Conservation (phyloP, 2,329 filamentous ascomycete species). For the Phaeophleospora eucalypticola region DNA sequence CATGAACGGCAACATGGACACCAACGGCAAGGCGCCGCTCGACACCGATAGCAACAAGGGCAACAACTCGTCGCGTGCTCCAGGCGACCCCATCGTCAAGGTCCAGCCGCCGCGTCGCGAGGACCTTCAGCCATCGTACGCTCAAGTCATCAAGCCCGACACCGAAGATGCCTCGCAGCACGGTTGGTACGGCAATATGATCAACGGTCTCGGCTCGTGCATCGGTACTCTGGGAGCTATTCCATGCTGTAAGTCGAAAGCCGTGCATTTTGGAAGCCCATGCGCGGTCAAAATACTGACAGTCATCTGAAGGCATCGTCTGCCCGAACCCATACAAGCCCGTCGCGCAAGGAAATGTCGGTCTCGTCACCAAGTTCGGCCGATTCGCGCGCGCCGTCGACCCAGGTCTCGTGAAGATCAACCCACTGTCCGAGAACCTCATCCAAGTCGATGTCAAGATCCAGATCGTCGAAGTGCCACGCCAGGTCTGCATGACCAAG, state of each 20-base stretch:
- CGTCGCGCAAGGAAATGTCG: conserved; percentile 88
- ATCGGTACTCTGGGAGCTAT: conserved; percentile 80
- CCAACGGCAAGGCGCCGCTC: conserved; percentile 38
- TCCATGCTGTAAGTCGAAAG: conserved; percentile 76
- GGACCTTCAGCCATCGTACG: conserved; percentile 73
- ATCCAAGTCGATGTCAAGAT: conserved; percentile 98
- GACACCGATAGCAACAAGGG: conserved; percentile 18
- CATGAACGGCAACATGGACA: conserved; percentile 17
- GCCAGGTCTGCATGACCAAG: conserved; percentile 99
- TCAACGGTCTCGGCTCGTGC: conserved; percentile 68
- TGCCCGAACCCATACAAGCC: conserved; percentile 69
- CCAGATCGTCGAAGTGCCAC: conserved; percentile 92
- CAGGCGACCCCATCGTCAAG: conserved; percentile 38
- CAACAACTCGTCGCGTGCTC: conserved; percentile 14
- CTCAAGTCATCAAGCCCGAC: conserved; percentile 59
- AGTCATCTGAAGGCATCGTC: conserved; percentile 56
- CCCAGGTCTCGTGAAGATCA: conserved; percentile 94
- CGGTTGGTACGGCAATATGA: conserved; percentile 74
- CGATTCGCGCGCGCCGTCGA: conserved; percentile 93
- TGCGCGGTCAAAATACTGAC: too few species aligned
- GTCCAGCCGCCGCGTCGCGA: conserved; percentile 78
- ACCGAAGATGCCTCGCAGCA: conserved; percentile 63
- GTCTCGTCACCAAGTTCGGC: conserved; percentile 92
- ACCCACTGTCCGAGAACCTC: conserved; percentile 85
- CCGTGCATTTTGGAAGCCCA: neutral